Base-by-base conservation (phyloP, 2,329 filamentous ascomycete species). In the Verticillium klebahnii region DNA sequence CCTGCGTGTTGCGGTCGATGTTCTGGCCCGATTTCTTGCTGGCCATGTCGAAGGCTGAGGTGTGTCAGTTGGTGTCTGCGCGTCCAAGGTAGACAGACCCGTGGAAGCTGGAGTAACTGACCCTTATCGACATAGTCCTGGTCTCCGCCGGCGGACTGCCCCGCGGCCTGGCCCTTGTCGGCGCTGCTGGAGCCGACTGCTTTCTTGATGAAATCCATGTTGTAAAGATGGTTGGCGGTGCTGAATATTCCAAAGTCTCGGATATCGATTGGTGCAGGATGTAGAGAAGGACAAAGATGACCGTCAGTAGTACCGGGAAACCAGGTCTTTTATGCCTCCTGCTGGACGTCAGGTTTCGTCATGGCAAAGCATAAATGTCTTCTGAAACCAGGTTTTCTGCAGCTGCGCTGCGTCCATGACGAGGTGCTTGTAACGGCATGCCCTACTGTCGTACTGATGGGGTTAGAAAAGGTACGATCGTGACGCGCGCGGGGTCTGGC, bases 91-190 rank as follows among this genome's bases (percentile, higher is more conserved):
- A 23, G 12, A 23, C 2, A 11, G 2, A 40, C 0, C 12, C 7
- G 7, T 5, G 55, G 34, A 15, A 11, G n/a, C 25, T 7, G 29
- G 17, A 11, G 15, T 19, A 9, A 57, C 67, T 29, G 62, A 78
- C 75, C 74, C 72, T 77, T 78, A 67, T 78, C 75, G 2, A 71
- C 66, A 62, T 75, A 76, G 65, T 78, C 77, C 36, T 71, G 17
- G 68, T 73, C 64, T 34, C 17, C 56, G 17, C 34, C 56, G 55
- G 50, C 23, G 14, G 50, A 9, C 56, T 62, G 56, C 7, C 60
- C 17, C 3, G 14, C 31, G 11, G 29, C 2, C 54, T 61, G 59
- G 11, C 58, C 62, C 3, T 58, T 60, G 32, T 60, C 55, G 50
- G 40, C 50, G 40, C 56, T 34, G 61, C 59, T 40, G 36, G 56